Percentiles rank a stretch among this genome's conserved stretches.
Evolutionary conservation across 2,329 filamentous ascomycete species (phyloP).

Genomic region (Apiospora koreana): DNA sequence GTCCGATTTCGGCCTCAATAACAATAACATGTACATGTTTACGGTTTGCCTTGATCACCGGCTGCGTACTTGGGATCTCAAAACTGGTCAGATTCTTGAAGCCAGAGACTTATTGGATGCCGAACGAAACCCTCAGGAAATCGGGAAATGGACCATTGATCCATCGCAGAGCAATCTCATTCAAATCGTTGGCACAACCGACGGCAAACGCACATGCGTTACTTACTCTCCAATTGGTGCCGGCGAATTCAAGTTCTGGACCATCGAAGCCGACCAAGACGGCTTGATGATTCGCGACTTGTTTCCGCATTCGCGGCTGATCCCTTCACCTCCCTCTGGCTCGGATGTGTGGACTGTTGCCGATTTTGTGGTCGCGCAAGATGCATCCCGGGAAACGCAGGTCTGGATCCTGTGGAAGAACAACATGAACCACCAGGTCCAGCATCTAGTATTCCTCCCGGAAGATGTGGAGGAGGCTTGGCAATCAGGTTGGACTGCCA

Average conservation of each 20-base stretch:
- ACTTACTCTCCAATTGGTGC: slow-evolving; percentile 87
- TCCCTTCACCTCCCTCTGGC: slow-evolving; percentile 69
- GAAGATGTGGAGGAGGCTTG: slow-evolving; percentile 64
- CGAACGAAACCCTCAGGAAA: slow-evolving; percentile 65
- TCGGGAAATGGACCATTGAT: slow-evolving; percentile 74
- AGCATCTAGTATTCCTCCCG: slow-evolving; percentile 72
- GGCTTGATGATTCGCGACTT: slow-evolving; percentile 69
- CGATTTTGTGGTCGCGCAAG: slow-evolving; percentile 68
- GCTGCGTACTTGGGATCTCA: slow-evolving; percentile 85
- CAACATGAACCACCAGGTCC: slow-evolving; percentile 75
- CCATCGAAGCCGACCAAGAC: slow-evolving; percentile 64
- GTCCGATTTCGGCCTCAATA: slow-evolving; percentile 50
- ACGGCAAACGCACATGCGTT: slow-evolving; percentile 61
- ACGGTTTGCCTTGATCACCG: slow-evolving; percentile 88
- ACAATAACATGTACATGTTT: slow-evolving; percentile 58
- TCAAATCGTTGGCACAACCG: slow-evolving; percentile 63
- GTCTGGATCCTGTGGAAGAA: slow-evolving; percentile 86
- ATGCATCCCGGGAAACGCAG: slow-evolving; percentile 54
- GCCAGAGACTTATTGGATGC: slow-evolving; percentile 77
- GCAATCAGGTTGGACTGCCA: slow-evolving; percentile 69
- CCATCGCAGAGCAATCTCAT: slow-evolving; percentile 78
- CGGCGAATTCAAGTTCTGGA: slow-evolving; percentile 95
- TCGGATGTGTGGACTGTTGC: slow-evolving; percentile 79
- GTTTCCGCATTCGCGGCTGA: slow-evolving; percentile 63
- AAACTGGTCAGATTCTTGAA: slow-evolving; percentile 75